Evolutionary conservation across 2,329 filamentous ascomycete genomes (phyloP), one percentile per base, ranked within the genome.

Genomic region (Escovopsis sp.): DNA sequence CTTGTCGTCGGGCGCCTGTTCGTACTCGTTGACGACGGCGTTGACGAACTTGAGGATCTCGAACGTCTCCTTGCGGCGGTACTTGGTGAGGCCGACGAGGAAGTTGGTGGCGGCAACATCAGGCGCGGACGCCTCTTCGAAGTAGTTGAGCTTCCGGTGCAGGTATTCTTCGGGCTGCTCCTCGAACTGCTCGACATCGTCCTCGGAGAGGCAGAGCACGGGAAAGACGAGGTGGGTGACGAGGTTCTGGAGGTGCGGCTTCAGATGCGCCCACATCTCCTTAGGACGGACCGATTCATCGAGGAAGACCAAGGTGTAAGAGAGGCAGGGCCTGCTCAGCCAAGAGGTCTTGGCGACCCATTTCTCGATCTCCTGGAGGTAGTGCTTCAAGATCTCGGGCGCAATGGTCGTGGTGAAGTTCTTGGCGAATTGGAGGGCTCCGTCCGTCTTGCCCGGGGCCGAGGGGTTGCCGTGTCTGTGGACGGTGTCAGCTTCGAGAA

Each of bases 221-320:
- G 90, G 90, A 65, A 98, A 98, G 46, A 98, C 72, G 43, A 98
- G 78, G 56, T 98, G 90, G 33, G 85, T 86, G 42, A 96, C 83
- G 35, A 98, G 71, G 52, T 84, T 92, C 45, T 86, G 86, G 58
- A 94, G 76, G 58, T 98, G 87, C 29, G 86, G 81, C 63, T 92
- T 92, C 46, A 98, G 71, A 49, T 93, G 77, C 43, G 78, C 74
- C 90, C 90, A 98, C 76, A 94, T 98, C 41, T 84, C 76, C 66
- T 94, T 96, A 32, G 90, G 90, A 54, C 90, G 87, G 48, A 96
- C 85, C 54, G 88, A 94, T 61, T 98, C 90, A 57, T 98, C 90
- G 52, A 98, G 68, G 62, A 92, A 98, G 46, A 90, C 80, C 41
- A 98, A 71, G 0, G 84, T 96, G 60, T 93, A 93, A 8, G 86